Percentiles rank a stretch among this genome's conserved stretches.
Conservation (phyloP, 2,329 filamentous ascomycete genomes). For the Ilyonectria mors-panacis region DNA sequence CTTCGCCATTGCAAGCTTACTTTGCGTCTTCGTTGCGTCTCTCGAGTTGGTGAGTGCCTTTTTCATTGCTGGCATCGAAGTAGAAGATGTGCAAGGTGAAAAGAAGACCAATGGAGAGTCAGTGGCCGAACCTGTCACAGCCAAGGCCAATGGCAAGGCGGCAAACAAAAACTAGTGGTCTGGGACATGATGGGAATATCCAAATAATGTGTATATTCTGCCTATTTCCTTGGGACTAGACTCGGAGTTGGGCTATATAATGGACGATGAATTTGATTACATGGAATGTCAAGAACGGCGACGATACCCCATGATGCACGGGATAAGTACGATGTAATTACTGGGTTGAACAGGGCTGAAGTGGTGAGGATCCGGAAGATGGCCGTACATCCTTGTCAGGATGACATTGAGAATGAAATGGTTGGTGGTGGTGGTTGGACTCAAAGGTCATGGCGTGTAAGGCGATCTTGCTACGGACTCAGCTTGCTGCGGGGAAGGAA, state of each 20-base stretch:
- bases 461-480: not conserved
- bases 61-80: conserved; percentile 85
- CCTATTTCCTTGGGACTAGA: not conserved
- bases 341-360: conserved; percentile 42
- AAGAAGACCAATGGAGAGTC: conserved; percentile 9
- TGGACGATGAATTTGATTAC: conserved; percentile 5
- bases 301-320: not conserved
- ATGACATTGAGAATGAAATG: conserved; percentile 7
- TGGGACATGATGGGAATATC: conserved; percentile 28
- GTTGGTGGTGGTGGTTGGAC: conserved; percentile 4
- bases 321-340: conserved; percentile 22
- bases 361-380: conserved; percentile 43
- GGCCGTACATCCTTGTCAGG: conserved; percentile 38
- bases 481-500: not conserved
- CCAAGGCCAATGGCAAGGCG: conserved; percentile 16
- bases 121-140: not conserved
- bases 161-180: conserved; percentile 38
- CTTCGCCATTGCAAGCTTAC: conserved; percentile 90
- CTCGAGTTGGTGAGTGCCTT: conserved; percentile 88
- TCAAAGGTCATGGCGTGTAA: conserved; percentile 34
- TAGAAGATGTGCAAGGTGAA: conserved; percentile 56
- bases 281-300: not conserved
- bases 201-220: conserved; percentile 14
- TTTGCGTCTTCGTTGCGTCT: conserved; percentile 92
- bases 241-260: not conserved